Evolutionary conservation across 192 early-diverging fungal genomes (phyloP).

Genomic region (Pilaira anomala): DNA sequence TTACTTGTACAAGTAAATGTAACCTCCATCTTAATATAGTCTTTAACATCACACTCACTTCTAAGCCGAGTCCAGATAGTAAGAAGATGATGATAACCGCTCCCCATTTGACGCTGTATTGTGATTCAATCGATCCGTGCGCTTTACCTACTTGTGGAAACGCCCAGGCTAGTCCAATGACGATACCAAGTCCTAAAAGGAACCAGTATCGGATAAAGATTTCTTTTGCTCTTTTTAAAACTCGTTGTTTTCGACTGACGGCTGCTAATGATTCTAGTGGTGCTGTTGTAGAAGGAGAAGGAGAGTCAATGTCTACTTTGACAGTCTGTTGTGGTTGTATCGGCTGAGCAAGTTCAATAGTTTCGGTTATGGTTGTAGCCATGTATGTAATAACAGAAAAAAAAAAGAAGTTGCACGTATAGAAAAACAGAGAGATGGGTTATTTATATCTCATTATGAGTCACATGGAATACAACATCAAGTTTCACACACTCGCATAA

Average conservation of each 20-base stretch:
- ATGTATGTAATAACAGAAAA: too few relatives aligned
- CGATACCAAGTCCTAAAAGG: slow-evolving; percentile 53
- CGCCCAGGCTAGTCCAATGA: slow-evolving; percentile 58
- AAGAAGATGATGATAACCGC: slow-evolving; percentile 62
- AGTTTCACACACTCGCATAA: too few relatives aligned
- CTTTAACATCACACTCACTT: slow-evolving; percentile 51
- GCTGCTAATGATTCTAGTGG: too few relatives aligned
- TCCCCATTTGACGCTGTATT: slow-evolving; percentile 64
- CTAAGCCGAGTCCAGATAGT: slow-evolving; percentile 59
- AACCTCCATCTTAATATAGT: slow-evolving; percentile 48
- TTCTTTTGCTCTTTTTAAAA: slow-evolving; percentile 34
- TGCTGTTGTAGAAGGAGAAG: too few relatives aligned
- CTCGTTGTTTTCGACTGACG: background rate
- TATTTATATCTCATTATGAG: too few relatives aligned
- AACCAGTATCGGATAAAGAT: slow-evolving; percentile 60
- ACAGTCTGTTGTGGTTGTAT: too few relatives aligned
- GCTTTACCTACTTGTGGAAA: slow-evolving; percentile 58
- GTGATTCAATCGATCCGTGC: slow-evolving; percentile 41
- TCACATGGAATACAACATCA: too few relatives aligned
- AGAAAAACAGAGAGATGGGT: too few relatives aligned
- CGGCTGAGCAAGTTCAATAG: too few relatives aligned
- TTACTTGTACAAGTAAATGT: slow-evolving; percentile 55
- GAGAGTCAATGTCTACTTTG: too few relatives aligned
- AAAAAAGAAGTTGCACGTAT: too few relatives aligned
- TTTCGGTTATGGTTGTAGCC: too few relatives aligned